Evolutionary conservation across 768 basidiomycete genomes (phyloP), one percentile per base, ranked within the genome.

Genomic region (Neoboletus magnificus): DNA sequence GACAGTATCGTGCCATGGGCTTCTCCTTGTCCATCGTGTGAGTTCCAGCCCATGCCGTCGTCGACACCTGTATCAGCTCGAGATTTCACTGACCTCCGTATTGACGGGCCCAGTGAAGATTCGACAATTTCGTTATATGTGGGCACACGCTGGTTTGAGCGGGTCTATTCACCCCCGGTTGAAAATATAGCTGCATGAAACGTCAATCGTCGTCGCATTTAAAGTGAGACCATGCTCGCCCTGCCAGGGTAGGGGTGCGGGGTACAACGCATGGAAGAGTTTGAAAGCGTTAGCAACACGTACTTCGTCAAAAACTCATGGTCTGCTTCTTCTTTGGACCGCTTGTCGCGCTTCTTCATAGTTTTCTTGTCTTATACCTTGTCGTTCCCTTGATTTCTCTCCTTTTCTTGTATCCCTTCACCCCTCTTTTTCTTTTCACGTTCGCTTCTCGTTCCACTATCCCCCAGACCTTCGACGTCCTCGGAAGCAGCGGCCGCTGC

Each of bases 141-240:
- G 1, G 95, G 96, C 3, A 94, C 75, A 52, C 84, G 86, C 15
- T 81, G 77, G 22, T 81, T 74, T 2, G 86, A 77, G 47, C 80
- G 83, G n/a, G 71, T 98, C 97, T 46, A 99, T 85, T 97, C 97
- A 99, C 1, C 96, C 97, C 29, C 97, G 91, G 70, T 96, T 95
- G 22, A 98, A 77, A 60, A 99, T 97, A 71, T 97, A 99, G 71
- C 95, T 98, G 64, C 5, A 9, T 1, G 37, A 50, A 50, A 33
- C 3, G 48, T 59, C 47, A 60, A 23, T 47, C 27, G 9, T n/a
- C 16, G 18, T 30, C 40, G 5, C 16, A 37, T 6, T 23, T 10
- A 27, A 22, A 43, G 49, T 12, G 43, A 51, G 30, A 33, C 10
- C 41, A 18, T 35, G 47, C 47, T 16, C 11, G 27, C 33, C 32